These are phyloP conservation scores for Oxyria digyna DNA, from an alignment of 148 eudicot species.

Conservation along the genomic window DNA sequence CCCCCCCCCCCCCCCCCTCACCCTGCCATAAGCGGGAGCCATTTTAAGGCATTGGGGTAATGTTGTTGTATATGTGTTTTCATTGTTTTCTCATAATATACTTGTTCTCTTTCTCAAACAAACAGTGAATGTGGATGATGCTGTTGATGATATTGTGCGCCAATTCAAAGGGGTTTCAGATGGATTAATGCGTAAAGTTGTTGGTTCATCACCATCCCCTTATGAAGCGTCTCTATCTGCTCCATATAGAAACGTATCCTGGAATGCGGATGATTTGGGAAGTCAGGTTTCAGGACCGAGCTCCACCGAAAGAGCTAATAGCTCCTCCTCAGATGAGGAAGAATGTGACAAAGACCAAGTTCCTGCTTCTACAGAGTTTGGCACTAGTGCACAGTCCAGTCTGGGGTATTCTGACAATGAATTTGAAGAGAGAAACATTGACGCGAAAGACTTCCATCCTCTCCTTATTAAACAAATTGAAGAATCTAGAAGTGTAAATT, in stretches of 20 bases:
- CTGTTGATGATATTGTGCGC: slow-evolving; percentile 90
- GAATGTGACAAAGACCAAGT: slow-evolving; percentile 47
- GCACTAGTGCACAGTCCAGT: slow-evolving; percentile 24
- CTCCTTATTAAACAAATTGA: slow-evolving; percentile 28
- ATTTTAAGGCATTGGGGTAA: no score
- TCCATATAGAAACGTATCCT: slow-evolving; percentile 39
- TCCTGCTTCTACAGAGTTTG: slow-evolving; percentile 29
- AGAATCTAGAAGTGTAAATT: slow-evolving; percentile 20
- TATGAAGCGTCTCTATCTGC: slow-evolving; percentile 25
- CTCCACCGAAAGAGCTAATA: slow-evolving; percentile 39
- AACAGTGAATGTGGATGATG: slow-evolving; percentile 93
- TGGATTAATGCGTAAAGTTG: slow-evolving; percentile 68
- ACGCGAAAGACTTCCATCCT: slow-evolving; percentile 49
- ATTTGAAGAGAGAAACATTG: slow-evolving; percentile 11
- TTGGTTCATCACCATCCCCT: slow-evolving; percentile 42
- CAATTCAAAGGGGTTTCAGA: slow-evolving; percentile 96
- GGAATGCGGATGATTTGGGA: slow-evolving; percentile 40
- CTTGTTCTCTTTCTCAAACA: slow-evolving; percentile 8
- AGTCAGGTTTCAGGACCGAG: slow-evolving; percentile 32
- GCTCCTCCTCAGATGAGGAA: slow-evolving; percentile 49
- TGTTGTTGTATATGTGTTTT: no score
- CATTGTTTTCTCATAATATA: not conserved
- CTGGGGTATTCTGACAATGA: slow-evolving; percentile 72
- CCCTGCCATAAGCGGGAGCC: no score
- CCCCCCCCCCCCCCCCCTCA: no score